Conservation (phyloP, 495 filamentous ascomycete species). For the Aeminium ludgeri region DNA sequence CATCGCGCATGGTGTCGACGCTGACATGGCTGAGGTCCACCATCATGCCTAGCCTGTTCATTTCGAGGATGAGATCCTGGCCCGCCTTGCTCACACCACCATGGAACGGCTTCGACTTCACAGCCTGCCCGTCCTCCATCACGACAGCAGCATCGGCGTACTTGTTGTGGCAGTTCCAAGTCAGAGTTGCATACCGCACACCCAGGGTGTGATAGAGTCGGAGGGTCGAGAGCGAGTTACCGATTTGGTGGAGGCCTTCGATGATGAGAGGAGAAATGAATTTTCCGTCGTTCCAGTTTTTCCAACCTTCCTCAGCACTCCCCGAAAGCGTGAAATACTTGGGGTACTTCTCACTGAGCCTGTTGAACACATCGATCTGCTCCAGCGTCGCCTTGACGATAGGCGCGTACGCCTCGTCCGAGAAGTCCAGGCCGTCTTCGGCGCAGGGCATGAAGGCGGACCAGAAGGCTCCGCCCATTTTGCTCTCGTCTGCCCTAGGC, state of each 20-base stretch:
- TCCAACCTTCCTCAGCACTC: slow-evolving; percentile 45
- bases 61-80: slow-evolving; percentile 48
- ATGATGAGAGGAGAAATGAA: slow-evolving; percentile 62
- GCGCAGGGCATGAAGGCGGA: slow-evolving; percentile 73
- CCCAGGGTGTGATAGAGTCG: slow-evolving; percentile 59
- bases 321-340: slow-evolving; percentile 45
- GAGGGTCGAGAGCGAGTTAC: slow-evolving; percentile 63
- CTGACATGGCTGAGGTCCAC: slow-evolving; percentile 57
- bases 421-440: slow-evolving; percentile 49
- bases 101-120: slow-evolving; percentile 26
- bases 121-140: slow-evolving; percentile 17
- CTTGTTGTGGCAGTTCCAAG: slow-evolving; percentile 83
- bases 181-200: slow-evolving; percentile 82
- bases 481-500: slow-evolving; percentile 41
- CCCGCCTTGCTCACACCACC: slow-evolving; percentile 47
- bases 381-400: slow-evolving; percentile 55
- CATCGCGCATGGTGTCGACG: slow-evolving; percentile 53
- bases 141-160: slow-evolving; percentile 73
- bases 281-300: slow-evolving; percentile 27
- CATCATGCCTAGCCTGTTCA: slow-evolving; percentile 69
- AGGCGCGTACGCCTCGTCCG: slow-evolving; percentile 48
- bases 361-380: slow-evolving; percentile 66
- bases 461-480: slow-evolving; percentile 74
- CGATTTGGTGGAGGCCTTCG: slow-evolving; percentile 91
- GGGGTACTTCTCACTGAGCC: slow-evolving; percentile 52